Percentiles rank a stretch among this genome's conserved stretches.
Conservation (phyloP, 306 rosid genomes). For the Trifolium repens region DNA sequence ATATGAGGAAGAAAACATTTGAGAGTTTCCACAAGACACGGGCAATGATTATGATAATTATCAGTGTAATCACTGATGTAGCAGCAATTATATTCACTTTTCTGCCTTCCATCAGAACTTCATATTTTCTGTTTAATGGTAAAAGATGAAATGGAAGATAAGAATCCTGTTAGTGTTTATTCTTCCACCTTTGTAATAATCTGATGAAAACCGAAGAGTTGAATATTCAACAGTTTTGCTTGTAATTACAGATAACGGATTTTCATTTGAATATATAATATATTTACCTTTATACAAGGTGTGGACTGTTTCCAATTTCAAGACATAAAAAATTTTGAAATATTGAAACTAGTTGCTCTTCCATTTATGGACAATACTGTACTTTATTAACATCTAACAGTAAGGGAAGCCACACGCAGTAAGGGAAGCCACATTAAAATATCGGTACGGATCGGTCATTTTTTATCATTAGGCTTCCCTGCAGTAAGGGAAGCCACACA, state of each 20-base stretch:
- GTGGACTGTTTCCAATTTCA: not conserved
- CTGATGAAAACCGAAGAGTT: not conserved
- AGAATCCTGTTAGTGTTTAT: no score
- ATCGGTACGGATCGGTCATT: no score
- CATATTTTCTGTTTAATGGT: no score
- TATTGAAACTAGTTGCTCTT: not conserved
- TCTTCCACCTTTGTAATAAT: constrained; percentile 1
- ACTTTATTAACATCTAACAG: no score
- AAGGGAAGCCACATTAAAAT: no score
- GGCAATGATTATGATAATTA: constrained; percentile 53
- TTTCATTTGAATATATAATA: not conserved
- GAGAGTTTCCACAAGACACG: constrained; percentile 48
- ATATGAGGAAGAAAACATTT: constrained; percentile 62
- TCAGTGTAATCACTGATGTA: constrained; percentile 47
- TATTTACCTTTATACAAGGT: not conserved
- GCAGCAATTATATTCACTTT: constrained; percentile 53
- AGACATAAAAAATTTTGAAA: not conserved
- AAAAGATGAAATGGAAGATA: no score
- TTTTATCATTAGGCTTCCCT: no score
- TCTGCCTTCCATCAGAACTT: constrained; percentile 58
- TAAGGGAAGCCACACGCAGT: no score
- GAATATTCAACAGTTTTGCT: constrained; percentile 16
- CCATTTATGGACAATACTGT: no score
- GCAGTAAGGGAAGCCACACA: no score
- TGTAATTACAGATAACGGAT: not conserved